Conservation (phyloP, 2,329 filamentous ascomycete genomes). For the Blastomyces parvus region DNA sequence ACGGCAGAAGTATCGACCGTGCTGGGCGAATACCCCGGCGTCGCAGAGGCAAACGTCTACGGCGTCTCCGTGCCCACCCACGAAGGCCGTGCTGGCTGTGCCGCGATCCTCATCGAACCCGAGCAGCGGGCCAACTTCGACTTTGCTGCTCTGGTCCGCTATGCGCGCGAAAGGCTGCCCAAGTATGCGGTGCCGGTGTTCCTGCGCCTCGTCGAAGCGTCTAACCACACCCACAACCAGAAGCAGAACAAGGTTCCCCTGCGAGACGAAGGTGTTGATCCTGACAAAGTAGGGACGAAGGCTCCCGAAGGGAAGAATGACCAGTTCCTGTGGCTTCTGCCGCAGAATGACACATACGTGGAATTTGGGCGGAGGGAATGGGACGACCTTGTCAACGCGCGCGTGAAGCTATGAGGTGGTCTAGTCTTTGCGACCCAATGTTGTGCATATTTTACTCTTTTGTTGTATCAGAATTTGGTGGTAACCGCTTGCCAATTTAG, state of each 20-base stretch:
- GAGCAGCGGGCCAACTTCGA: conserved; percentile 44
- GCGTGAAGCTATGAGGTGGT: conserved; percentile 36
- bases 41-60: conserved; percentile 61
- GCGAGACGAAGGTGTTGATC: conserved; percentile 57
- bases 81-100: conserved; percentile 60
- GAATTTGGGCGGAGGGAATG: conserved; percentile 52
- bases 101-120: conserved; percentile 46
- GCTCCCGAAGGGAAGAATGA: conserved; percentile 37
- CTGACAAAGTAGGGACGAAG: conserved; percentile 37
- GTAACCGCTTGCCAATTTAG: no score
- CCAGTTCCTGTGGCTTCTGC: conserved; percentile 44
- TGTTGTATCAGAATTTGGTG: no score
- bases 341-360: conserved; percentile 45
- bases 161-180: conserved; percentile 52
- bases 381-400: conserved; percentile 41
- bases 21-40: conserved; percentile 49
- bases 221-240: conserved; percentile 51
- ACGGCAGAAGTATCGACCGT: conserved; percentile 59
- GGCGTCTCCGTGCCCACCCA: conserved; percentile 56
- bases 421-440: no score
- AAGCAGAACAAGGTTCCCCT: conserved; percentile 71
- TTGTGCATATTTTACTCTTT: no score
- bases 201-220: conserved; percentile 51
- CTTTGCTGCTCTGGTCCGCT: conserved; percentile 50
- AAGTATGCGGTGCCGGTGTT: conserved; percentile 69